Evolutionary conservation across 441 rosid genomes (phyloP).

Genomic region (Euphorbia celastroides): DNA sequence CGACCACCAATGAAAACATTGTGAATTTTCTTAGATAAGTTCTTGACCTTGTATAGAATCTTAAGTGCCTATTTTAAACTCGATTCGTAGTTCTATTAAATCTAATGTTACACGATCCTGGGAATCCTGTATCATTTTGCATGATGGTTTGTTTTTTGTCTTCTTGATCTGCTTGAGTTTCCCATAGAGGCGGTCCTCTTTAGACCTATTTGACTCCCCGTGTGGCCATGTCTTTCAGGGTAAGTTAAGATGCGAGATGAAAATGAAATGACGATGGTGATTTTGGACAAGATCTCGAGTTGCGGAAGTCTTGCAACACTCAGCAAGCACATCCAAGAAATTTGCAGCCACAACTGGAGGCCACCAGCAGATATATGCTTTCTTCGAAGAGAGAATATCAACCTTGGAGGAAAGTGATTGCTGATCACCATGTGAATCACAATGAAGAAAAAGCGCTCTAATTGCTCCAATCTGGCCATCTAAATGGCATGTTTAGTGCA

Average conservation of each 20-base stretch:
- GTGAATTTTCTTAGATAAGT: no score
- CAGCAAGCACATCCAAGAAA: not conserved
- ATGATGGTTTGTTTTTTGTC: no score
- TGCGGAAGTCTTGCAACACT: not conserved
- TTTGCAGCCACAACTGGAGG: not conserved
- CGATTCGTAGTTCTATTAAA: no score
- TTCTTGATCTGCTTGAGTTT: not conserved
- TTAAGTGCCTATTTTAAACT: no score
- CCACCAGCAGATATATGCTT: not conserved
- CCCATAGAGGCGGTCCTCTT: not conserved
- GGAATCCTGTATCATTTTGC: no score
- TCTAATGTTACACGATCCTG: no score
- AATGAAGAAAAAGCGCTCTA: no score
- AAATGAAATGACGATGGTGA: not conserved
- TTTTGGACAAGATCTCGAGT: not conserved
- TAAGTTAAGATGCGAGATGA: not conserved
- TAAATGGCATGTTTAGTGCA: not conserved
- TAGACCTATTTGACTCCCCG: not conserved
- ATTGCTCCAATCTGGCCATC: no score
- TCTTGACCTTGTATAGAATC: no score
- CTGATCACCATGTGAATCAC: not conserved
- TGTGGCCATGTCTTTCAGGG: not conserved
- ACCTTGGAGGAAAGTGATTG: not conserved
- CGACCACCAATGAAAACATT: no score
- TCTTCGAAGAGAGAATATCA: not conserved